Conservation (phyloP, 2,329 filamentous ascomycete species). For the Ceratocystis papillata region DNA sequence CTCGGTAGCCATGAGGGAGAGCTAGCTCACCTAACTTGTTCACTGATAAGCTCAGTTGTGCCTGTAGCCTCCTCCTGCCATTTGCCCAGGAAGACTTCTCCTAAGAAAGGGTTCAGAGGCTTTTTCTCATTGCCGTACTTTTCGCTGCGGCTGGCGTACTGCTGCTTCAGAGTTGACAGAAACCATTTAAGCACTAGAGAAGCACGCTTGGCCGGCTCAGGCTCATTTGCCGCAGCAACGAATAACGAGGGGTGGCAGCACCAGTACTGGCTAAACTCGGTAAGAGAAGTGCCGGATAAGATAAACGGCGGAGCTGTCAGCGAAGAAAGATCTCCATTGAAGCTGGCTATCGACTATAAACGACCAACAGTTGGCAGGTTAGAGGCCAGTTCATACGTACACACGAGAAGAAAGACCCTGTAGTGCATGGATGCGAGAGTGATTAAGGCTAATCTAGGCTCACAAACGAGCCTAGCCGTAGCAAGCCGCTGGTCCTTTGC, state of each 20-base stretch:
- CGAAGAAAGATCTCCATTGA: constrained; percentile 71
- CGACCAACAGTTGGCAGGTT: neutral
- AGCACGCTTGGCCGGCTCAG: constrained; percentile 70
- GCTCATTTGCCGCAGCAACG: constrained; percentile 67
- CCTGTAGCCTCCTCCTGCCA: constrained; percentile 70
- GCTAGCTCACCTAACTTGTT: constrained; percentile 65
- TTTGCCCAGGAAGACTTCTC: constrained; percentile 83
- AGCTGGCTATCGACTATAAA: constrained; percentile 60
- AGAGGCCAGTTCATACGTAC: neutral
- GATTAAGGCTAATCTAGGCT: neutral
- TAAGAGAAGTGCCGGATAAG: constrained; percentile 64
- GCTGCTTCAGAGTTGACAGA: constrained; percentile 81
- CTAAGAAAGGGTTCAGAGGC: constrained; percentile 89
- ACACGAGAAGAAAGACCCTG: neutral
- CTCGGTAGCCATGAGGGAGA: neutral
- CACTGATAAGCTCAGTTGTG: constrained; percentile 75
- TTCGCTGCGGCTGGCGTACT: constrained; percentile 65
- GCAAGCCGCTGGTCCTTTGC: too few relatives aligned
- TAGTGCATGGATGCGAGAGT: constrained; percentile 5
- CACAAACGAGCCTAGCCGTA: too few relatives aligned
- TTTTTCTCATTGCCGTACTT: constrained; percentile 88
- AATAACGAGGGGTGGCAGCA: constrained; percentile 67
- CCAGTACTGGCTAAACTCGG: constrained; percentile 77
- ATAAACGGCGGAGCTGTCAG: constrained; percentile 76
- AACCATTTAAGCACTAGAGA: constrained; percentile 94